Evolutionary conservation across 805 yeast species (phyloP).

Genomic region (Lachancea kluyveri): DNA sequence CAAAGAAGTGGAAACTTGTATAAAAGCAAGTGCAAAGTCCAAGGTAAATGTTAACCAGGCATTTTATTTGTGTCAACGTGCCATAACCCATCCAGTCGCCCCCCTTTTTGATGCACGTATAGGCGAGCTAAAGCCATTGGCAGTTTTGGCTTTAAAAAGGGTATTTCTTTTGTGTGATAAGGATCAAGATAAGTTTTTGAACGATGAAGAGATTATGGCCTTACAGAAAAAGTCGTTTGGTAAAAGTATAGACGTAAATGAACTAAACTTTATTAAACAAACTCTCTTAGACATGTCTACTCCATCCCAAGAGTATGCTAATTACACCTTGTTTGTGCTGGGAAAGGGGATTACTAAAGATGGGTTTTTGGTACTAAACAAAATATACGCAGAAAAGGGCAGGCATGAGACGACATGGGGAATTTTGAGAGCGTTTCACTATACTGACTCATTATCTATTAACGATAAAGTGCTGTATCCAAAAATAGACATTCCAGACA

Average conservation of each 20-base stretch:
- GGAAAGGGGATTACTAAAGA: constrained; percentile 56
- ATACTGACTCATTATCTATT: constrained; percentile 85
- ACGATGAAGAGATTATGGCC: constrained; percentile 60
- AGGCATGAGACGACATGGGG: constrained; percentile 98
- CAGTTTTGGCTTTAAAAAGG: constrained; percentile 68
- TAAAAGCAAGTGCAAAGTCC: constrained; percentile 81
- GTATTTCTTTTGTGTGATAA: constrained; percentile 80
- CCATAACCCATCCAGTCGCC: constrained; percentile 87
- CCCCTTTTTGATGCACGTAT: constrained; percentile 92
- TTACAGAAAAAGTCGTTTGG: constrained; percentile 75
- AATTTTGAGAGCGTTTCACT: constrained; percentile 77
- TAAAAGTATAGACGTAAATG: constrained; percentile 46
- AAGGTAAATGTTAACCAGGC: constrained; percentile 76
- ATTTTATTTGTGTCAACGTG: constrained; percentile 87
- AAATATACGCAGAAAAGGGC: constrained; percentile 82
- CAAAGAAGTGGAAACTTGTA: constrained; percentile 90
- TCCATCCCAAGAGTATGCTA: constrained; percentile 27
- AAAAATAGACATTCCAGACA: constrained; percentile 61
- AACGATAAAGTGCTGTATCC: constrained; percentile 79
- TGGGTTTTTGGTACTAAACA: constrained; percentile 75
- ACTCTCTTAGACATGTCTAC: constrained; percentile 22
- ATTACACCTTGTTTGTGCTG: constrained; percentile 33
- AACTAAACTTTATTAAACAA: constrained; percentile 39
- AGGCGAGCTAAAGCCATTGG: constrained; percentile 71
- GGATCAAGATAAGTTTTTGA: constrained; percentile 83